A percentile compares a stretch with the other conserved stretches of the same genome.
These are phyloP conservation scores for Endothia cerciana DNA, from an alignment of 2,329 filamentous ascomycete species.

Conservation along the genomic window DNA sequence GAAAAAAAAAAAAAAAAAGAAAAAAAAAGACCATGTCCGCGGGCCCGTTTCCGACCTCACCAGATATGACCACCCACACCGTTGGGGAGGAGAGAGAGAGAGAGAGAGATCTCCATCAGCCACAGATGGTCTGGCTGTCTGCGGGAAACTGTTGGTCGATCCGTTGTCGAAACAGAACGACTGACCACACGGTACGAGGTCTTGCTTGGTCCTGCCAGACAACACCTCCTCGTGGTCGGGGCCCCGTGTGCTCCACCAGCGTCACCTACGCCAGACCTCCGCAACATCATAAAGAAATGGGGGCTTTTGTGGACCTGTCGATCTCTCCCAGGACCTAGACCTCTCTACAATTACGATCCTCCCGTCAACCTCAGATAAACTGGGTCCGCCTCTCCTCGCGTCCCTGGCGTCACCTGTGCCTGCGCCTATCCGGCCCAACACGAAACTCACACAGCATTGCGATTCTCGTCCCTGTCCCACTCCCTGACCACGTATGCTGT, in stretches of 20 bases:
- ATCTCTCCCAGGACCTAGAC: constrained; percentile 10
- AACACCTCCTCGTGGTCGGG: background rate
- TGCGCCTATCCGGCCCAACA: background rate
- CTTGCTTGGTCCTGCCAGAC: background rate
- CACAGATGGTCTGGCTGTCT: no score
- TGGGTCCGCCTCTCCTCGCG: background rate
- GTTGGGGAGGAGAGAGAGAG: background rate
- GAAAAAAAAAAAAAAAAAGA: background rate
- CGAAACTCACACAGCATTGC: constrained; percentile 7
- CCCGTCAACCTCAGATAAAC: constrained; percentile 7
- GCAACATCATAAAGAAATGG: constrained; percentile 1
- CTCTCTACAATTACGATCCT: constrained; percentile 1
- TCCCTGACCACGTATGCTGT: background rate
- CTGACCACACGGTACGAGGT: background rate
- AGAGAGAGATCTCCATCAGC: background rate
- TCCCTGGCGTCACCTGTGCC: constrained; percentile 3
- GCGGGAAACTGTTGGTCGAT: background rate
- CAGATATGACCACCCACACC: background rate
- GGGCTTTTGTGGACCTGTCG: constrained; percentile 14
- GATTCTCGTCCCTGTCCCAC: constrained; percentile 2
- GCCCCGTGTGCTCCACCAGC: background rate
- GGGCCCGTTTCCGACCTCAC: background rate
- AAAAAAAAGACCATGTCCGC: background rate
- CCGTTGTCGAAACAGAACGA: background rate
- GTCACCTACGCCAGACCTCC: constrained; percentile 11